Base-by-base conservation (phyloP, 148 eudicot genomes). In the Heliosperma pusillum region DNA sequence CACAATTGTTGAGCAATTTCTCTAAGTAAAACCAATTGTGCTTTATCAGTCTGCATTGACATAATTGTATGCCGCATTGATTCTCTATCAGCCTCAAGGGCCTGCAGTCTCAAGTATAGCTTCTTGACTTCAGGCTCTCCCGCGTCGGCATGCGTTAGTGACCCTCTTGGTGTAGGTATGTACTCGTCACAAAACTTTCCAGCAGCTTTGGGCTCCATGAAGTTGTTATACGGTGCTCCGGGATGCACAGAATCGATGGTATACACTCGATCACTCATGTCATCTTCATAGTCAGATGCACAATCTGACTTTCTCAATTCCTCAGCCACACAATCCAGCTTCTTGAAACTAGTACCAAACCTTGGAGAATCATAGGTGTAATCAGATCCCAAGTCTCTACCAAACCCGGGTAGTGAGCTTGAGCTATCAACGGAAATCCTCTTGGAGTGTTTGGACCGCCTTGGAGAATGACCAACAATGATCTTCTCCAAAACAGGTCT, bases 51-150 rank as follows among this genome's bases (percentile, higher is more conserved):
- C 60, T 96, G 86, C 88, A 95, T 89, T 73, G 93, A 88, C 70
- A 92, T 77, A 72, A 95, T 76, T 16, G 96, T 86, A 76, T 88
- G 97, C 82, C 92, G 90, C 97, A 95, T 87, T 2, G 97, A 90
- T 77, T 95, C 97, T 79, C 97, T 89, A 75, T 95, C 99, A 75
- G 97, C 99, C 82, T 95, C 99, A 56, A 95, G 96, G 30, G 92
- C 96, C 77, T 95, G 99, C 81, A 95, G 90, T 82, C 99, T 87
- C 79, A 82, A 64, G 74, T 88, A 92, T 42, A 95, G 77, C 82
- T 90, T 95, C 81, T 82, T 85, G 55, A 90, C 80, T 47, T 92
- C 96, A 16, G 93, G 83, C 74, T 92, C 97, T 80, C 79, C 88
- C 7, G 76, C 52, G 80, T 91, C 89, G 11, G 80, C 80, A 55